These are phyloP conservation scores for Colletotrichum sidae DNA, from an alignment of 2,329 filamentous ascomycete genomes.

Conservation along the genomic window DNA sequence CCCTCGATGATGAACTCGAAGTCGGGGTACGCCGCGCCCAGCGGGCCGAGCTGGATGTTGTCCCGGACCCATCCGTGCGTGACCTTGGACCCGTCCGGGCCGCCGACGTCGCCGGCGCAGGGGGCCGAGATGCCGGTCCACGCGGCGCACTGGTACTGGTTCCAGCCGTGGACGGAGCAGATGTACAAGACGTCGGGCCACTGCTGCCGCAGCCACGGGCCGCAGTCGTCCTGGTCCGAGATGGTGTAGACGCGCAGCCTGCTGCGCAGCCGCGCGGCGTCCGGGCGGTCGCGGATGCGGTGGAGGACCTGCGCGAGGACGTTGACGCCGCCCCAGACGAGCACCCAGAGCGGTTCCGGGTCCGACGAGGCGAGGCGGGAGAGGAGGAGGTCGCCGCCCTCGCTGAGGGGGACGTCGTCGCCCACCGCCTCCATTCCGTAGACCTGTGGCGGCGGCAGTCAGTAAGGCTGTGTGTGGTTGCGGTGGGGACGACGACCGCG, in stretches of 20 bases:
- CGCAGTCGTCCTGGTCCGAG: constrained; percentile 69
- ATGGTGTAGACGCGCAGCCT: constrained; percentile 66
- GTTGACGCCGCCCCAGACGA: constrained; percentile 66
- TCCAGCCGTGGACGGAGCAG: constrained; percentile 65
- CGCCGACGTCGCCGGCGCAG: constrained; percentile 57
- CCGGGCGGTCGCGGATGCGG: constrained; percentile 47
- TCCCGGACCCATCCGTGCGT: constrained; percentile 63
- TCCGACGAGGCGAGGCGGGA: constrained; percentile 40
- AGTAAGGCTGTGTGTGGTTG: neutral
- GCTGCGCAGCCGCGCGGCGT: constrained; percentile 49
- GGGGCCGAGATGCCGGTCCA: constrained; percentile 64
- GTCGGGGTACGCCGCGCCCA: constrained; percentile 59
- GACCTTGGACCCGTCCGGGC: constrained; percentile 59
- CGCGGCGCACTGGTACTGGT: constrained; percentile 63
- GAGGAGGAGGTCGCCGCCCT: constrained; percentile 57
- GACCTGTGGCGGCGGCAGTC: constrained; percentile 38
- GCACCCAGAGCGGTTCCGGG: constrained; percentile 61
- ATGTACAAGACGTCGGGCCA: constrained; percentile 69
- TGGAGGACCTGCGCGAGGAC: constrained; percentile 61
- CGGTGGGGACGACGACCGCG: too few species aligned
- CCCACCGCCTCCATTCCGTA: constrained; percentile 49
- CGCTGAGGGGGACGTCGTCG: constrained; percentile 45
- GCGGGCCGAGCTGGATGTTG: constrained; percentile 61
- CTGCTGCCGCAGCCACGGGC: constrained; percentile 64
- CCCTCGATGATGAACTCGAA: constrained; percentile 64